Evolutionary conservation across 1,139 yeast genomes (phyloP), one percentile per base, ranked within the genome.

Genomic region (Debaryomyces subglobosus): DNA sequence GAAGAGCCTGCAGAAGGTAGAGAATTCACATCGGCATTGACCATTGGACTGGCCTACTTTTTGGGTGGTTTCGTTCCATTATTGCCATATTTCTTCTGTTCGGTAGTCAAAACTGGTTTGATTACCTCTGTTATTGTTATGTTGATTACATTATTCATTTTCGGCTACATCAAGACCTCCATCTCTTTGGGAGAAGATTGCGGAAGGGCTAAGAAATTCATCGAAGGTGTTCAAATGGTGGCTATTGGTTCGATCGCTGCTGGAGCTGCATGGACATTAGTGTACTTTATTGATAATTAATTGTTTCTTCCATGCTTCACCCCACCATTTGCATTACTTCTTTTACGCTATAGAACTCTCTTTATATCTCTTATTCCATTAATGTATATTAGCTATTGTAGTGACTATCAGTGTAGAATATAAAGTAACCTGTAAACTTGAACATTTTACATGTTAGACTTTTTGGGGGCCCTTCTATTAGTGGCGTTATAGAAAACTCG

Each of bases 161-260:
- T 94, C 67, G 99, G 99, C 34, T 89, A 81, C 63, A 71, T 86
- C 50, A 94, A 94, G 73, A 90, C 97, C 15, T 71, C 86, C 39
- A 81, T 91, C 47, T 87, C 97, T 8, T 82, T 92, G 72, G 96
- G 96, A 48, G 84, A 82, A 35, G 92, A 85, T 53, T 83, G 90
- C 60, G 79, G 89, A 13, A 67, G 67, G 8, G 61, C 64, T 51
- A 84, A 82, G 60, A 88, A 89, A 61, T 71, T 87, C 5, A 69
- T 73, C 43, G 96, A 91, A 65, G 98, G 98, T 45, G 49, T 87
- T 38, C 96, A 91, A 69, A 94, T 94, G 98, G 85, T 91, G 49
- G 71, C 87, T 18, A 92, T 90, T 45, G 99, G 99, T 39, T 96
- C 97, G 15, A 72, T 88, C 30, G 99, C 99, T 23, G 99, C 99